Evolutionary conservation across 1,139 yeast species (phyloP).

Genomic region (Pichia sp.): DNA sequence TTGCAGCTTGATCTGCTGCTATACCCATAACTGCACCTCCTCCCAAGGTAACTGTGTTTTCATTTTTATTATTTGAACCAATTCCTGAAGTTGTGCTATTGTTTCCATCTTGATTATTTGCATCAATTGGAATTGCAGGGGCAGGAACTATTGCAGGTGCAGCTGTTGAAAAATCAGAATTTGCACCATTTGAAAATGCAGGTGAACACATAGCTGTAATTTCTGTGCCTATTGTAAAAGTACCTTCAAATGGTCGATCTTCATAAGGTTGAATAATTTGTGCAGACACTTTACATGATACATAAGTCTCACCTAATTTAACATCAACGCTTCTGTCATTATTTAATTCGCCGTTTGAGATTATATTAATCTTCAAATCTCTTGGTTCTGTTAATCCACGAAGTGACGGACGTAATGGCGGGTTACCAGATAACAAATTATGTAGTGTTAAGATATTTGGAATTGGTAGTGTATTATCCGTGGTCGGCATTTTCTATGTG

Average conservation of each 20-base stretch:
- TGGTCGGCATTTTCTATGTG: slow-evolving; percentile 7
- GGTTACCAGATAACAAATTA: slow-evolving; percentile 11
- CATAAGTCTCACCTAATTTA: slow-evolving; percentile 63
- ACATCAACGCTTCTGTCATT: slow-evolving; percentile 60
- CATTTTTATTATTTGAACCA: neutral
- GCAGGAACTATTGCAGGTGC: slow-evolving; percentile 16
- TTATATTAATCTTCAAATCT: slow-evolving; percentile 48
- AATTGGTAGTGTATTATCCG: slow-evolving; percentile 14
- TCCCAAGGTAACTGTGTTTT: slow-evolving; percentile 10
- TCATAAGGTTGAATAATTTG: slow-evolving; percentile 78
- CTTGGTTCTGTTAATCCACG: slow-evolving; percentile 15
- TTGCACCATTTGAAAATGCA: slow-evolving; percentile 62
- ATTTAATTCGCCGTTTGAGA: slow-evolving; percentile 50
- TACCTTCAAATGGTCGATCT: slow-evolving; percentile 91
- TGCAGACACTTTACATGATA: slow-evolving; percentile 74
- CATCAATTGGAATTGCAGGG: slow-evolving; percentile 4
- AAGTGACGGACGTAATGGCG: slow-evolving; percentile 15
- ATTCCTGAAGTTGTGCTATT: no score
- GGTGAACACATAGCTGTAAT: slow-evolving; percentile 87
- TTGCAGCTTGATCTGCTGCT: slow-evolving; percentile 46
- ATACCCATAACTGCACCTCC: slow-evolving; percentile 16
- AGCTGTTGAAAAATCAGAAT: slow-evolving; percentile 16
- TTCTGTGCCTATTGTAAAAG: slow-evolving; percentile 78
- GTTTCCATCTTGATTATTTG: neutral
- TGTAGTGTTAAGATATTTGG: slow-evolving; percentile 14